Evolutionary conservation across 768 basidiomycete species (phyloP).

Genomic region (Suillus subaureus): DNA sequence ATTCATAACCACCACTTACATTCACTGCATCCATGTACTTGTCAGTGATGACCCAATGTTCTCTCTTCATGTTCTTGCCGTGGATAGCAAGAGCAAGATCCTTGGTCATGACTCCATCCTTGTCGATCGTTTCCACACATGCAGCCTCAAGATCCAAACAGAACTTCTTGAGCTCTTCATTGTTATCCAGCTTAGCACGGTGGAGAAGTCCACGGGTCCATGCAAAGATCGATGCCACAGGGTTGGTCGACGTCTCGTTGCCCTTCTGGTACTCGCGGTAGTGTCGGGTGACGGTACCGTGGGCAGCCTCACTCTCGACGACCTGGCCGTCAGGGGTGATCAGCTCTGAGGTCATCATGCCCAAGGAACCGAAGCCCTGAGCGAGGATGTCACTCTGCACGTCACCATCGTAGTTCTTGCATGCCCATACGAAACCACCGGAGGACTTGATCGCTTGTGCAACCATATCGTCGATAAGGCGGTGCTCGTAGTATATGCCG

Average conservation of each 20-base stretch:
- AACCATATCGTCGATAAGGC: slow-evolving; percentile 97
- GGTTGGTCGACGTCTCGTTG: slow-evolving; percentile 97
- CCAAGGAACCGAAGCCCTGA: slow-evolving; percentile 94
- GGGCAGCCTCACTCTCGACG: slow-evolving; percentile 95
- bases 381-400: slow-evolving; percentile 93
- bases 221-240: slow-evolving; percentile 97
- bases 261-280: slow-evolving; percentile 98
- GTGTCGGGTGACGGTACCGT: slow-evolving; percentile 96
- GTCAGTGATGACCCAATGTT: slow-evolving; percentile 96
- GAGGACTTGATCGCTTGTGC: slow-evolving; percentile 96
- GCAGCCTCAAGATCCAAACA: slow-evolving; percentile 80
- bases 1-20: slow-evolving; percentile 47
- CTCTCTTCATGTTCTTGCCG: slow-evolving; percentile 87
- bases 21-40: slow-evolving; percentile 94
- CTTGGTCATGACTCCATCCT: slow-evolving; percentile 94
- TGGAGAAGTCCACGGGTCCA: slow-evolving; percentile 96
- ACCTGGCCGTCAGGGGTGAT: slow-evolving; percentile 93
- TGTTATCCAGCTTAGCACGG: slow-evolving; percentile 90
- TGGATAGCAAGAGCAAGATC: slow-evolving; percentile 94
- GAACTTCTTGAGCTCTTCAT: slow-evolving; percentile 72
- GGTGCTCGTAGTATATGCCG: slow-evolving; percentile 92
- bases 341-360: slow-evolving; percentile 98
- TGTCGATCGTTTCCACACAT: slow-evolving; percentile 90
- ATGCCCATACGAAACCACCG: slow-evolving; percentile 85
- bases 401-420: slow-evolving; percentile 84